A percentile compares a stretch with the other conserved stretches of the same genome.
Evolutionary conservation across 148 eudicot genomes (phyloP).

Genomic region (Suaeda aralocaspica): DNA sequence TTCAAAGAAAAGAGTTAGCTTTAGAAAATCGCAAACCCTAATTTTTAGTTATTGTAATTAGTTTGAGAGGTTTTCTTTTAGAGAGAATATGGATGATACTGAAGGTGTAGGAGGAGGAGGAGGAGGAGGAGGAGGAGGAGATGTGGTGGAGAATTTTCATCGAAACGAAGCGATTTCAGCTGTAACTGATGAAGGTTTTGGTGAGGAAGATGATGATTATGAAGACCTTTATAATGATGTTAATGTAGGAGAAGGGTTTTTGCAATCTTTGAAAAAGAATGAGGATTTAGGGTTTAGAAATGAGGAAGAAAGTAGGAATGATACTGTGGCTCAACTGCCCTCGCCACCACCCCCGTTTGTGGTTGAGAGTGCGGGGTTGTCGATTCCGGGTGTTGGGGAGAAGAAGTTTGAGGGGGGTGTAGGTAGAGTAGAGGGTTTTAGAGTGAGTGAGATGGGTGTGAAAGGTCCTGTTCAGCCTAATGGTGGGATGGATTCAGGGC

Average conservation of each 20-base stretch:
- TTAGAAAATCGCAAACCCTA: constrained; percentile 19
- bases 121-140: constrained; percentile 38
- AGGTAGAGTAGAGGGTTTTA: constrained; percentile 38
- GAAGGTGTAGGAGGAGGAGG: constrained; percentile 43
- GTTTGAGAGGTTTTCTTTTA: background rate
- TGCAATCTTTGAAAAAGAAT: constrained; percentile 50
- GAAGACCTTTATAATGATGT: constrained; percentile 89
- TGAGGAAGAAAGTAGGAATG: constrained; percentile 35
- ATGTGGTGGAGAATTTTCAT: constrained; percentile 46
- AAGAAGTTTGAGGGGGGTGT: constrained; percentile 34
- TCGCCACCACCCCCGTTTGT: constrained; percentile 14
- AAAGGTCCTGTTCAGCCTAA: constrained; percentile 25
- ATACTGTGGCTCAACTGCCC: too few species aligned
- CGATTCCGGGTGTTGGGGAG: constrained; percentile 32
- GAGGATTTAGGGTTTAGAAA: constrained; percentile 43
- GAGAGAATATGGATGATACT: constrained; percentile 42
- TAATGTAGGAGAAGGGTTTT: constrained; percentile 78
- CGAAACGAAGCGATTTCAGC: constrained; percentile 80
- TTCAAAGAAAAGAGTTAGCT: background rate
- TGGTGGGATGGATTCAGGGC: constrained; percentile 24
- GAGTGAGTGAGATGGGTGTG: constrained; percentile 28
- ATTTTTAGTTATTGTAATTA: background rate
- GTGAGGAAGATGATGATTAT: constrained; percentile 79
- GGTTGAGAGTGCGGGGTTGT: constrained; percentile 19
- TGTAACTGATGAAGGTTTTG: constrained; percentile 69